Evolutionary conservation across 441 rosid species (phyloP), one percentile per base, ranked within the genome.

Genomic region (Brassica balearica): DNA sequence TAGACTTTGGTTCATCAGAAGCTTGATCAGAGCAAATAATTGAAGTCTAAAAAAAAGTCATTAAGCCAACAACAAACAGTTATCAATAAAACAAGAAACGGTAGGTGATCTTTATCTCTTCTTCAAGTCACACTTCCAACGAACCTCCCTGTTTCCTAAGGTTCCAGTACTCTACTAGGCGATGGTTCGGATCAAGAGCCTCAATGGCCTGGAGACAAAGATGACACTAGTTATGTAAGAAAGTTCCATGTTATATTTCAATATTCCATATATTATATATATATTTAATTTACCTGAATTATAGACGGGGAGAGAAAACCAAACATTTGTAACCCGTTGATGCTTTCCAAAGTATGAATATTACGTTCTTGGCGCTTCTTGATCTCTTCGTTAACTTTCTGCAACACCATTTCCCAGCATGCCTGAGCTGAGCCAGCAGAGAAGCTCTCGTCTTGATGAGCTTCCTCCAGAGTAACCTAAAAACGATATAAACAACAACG

Each of bases 321-420:
- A 34, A 93, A 95, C 98, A 91, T 91, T 84, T 82, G 77, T 20
- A 88, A 80, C 61, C 98, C 98, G 29, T 85, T 79, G 43, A 93
- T 77, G 68, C 69, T 84, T 72, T 85, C 84, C 62, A 77, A 71
- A 1, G 38, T 71, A 55, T 38, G 51, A 41, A 64, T 14, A 55
- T 23, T 19, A 8, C 19, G 5, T 65, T 20, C 61, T 17, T 71
- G 76, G 27, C 66, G 59, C 15, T 29, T 58, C 46, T 15, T 14
- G 2, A 65, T 41, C 68, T 71, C 68, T 65, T 56, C 23, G 25
- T 65, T 77, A 17, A 91, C 72, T 66, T 77, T 78, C 73, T 80
- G 81, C 77, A 87, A 25, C 72, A 93, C 95, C 88, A 85, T 88
- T 67, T 89, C 96, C 99, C 99, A 95, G 86, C 99, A 92, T 74